A percentile compares a stretch with the other conserved stretches of the same genome.
Evolutionary conservation across 148 eudicot genomes (phyloP).

Genomic region (Amaranthus hypochondriacus): DNA sequence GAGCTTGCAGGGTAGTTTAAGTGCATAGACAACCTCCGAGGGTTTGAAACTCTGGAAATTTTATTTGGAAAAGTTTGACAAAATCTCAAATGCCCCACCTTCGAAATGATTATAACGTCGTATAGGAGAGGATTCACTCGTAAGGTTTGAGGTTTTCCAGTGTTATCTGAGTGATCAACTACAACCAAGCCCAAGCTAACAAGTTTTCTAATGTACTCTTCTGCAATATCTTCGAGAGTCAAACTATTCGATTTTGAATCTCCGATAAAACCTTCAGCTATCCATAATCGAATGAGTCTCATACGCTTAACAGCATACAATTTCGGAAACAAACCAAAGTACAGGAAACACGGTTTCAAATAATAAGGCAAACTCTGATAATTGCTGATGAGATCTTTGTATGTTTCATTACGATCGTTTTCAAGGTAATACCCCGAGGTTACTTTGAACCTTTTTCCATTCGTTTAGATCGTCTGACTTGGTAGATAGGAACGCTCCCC

Average conservation of each 20-base stretch:
- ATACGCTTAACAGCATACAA: background rate
- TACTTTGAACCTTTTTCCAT: constrained; percentile 32
- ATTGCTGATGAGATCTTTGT: constrained; percentile 12
- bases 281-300: constrained; percentile 24
- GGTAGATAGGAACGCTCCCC: constrained; percentile 24
- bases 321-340: constrained; percentile 26
- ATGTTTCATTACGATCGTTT: background rate
- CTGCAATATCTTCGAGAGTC: constrained; percentile 18
- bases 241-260: background rate
- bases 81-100: constrained; percentile 18
- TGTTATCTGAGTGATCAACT: constrained; percentile 2
- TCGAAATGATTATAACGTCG: constrained; percentile 12
- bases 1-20: background rate
- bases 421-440: constrained; percentile 14
- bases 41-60: background rate
- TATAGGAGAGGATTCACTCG: constrained; percentile 11
- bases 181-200: constrained; percentile 6
- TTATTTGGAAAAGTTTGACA: constrained; percentile 5
- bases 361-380: constrained; percentile 16
- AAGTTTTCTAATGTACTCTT: constrained; percentile 17
- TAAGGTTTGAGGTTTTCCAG: constrained; percentile 5
- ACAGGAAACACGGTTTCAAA: constrained; percentile 31
- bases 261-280: constrained; percentile 22
- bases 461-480: constrained; percentile 5
- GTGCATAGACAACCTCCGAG: constrained; percentile 21